These are phyloP conservation scores for Fistulina hepatica DNA, from an alignment of 1,284 basidiomycete genomes.

Conservation along the genomic window DNA sequence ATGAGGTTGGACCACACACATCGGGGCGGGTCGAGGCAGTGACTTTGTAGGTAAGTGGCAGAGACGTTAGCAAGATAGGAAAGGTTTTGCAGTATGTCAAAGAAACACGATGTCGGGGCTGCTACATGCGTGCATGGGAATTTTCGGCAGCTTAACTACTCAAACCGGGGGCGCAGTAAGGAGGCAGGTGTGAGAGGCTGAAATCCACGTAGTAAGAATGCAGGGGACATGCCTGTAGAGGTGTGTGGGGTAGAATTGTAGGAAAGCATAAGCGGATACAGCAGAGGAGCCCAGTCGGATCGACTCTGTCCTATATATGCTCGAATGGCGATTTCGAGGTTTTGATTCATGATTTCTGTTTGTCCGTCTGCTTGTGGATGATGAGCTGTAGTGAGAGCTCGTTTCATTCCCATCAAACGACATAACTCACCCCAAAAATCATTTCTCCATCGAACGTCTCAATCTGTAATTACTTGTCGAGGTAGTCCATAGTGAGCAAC, in stretches of 20 bases:
- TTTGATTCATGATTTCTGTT: constrained; percentile 25
- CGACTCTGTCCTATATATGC: constrained; percentile 14
- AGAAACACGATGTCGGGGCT: too few relatives aligned
- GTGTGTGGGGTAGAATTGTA: constrained; percentile 20
- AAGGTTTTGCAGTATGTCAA: too few relatives aligned
- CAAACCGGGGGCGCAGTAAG: too few relatives aligned
- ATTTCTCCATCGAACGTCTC: constrained; percentile 18
- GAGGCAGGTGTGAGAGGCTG: constrained; percentile 13
- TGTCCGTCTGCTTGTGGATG: constrained; percentile 26
- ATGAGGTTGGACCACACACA: too few relatives aligned
- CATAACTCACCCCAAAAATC: constrained; percentile 17
- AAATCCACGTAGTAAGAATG: constrained; percentile 18
- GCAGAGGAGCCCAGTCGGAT: constrained; percentile 13
- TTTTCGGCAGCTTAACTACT: too few relatives aligned
- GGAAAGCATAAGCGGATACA: constrained; percentile 12
- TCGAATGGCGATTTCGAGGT: constrained; percentile 21
- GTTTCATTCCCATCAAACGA: constrained; percentile 17
- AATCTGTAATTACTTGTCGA: constrained; percentile 18
- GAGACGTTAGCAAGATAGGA: too few relatives aligned
- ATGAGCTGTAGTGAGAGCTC: constrained; percentile 20
- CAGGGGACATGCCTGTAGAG: constrained; percentile 16
- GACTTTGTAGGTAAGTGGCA: too few relatives aligned
- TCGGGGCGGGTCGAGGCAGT: too few relatives aligned
- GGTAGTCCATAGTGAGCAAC: constrained; percentile 18
- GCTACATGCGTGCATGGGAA: too few relatives aligned